Conservation (phyloP, 2,329 filamentous ascomycete genomes). For the Alternaria ethzedia region DNA sequence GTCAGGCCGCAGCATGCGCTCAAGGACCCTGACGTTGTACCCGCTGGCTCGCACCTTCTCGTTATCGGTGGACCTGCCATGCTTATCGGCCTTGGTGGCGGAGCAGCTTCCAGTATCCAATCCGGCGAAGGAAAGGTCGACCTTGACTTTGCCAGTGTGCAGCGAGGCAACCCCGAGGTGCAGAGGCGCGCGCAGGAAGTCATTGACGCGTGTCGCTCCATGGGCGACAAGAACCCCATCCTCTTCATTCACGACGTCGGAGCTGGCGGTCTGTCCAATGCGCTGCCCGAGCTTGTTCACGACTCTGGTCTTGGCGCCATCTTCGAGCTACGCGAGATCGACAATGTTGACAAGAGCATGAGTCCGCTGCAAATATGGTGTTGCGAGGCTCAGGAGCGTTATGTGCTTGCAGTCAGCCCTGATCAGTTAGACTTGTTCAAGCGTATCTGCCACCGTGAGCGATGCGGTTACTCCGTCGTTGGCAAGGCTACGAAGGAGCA, state of each 20-base stretch:
- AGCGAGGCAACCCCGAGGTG: slow-evolving; percentile 96
- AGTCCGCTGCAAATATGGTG: slow-evolving; percentile 98
- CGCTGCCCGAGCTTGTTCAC: slow-evolving; percentile 86
- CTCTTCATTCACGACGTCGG: slow-evolving; percentile 98
- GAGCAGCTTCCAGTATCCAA: slow-evolving; percentile 89
- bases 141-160: slow-evolving; percentile 95
- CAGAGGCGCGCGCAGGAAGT: slow-evolving; percentile 96
- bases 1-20: slow-evolving; percentile 89
- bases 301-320: slow-evolving; percentile 89
- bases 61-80: slow-evolving; percentile 96
- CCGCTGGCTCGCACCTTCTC: slow-evolving; percentile 86
- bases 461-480: slow-evolving; percentile 91
- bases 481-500: slow-evolving; percentile 77
- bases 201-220: slow-evolving; percentile 88
- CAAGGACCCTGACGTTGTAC: slow-evolving; percentile 80
- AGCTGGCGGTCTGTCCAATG: slow-evolving; percentile 84
- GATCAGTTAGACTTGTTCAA: slow-evolving; percentile 77
- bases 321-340: slow-evolving; percentile 93
- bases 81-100: slow-evolving; percentile 95
- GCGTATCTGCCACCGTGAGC: slow-evolving; percentile 76
- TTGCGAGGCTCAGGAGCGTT: slow-evolving; percentile 95
- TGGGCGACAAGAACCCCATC: slow-evolving; percentile 87
- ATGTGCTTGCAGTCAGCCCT: slow-evolving; percentile 86
- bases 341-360: slow-evolving; percentile 89
- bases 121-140: slow-evolving; percentile 89